phyloP scores from a whole-genome alignment of 306 rosid genomes.

The Clitoria ternatea region DNA sequence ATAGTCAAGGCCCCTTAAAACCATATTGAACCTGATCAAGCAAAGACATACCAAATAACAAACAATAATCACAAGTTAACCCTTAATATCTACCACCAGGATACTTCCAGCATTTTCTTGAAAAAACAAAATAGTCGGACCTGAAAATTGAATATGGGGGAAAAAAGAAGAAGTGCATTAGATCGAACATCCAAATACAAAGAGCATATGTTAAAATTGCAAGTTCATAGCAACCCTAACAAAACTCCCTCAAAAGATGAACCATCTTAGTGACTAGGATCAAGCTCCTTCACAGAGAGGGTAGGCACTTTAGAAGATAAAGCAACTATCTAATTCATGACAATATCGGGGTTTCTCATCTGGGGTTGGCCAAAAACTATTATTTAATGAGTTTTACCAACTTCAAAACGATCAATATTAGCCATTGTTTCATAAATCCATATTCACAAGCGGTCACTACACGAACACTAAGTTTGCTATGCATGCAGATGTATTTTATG shows the following conservation, averaged over 20 bases:
- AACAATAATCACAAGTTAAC: conserved; percentile 18
- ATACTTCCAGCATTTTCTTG: conserved; percentile 99
- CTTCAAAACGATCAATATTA: too few species aligned
- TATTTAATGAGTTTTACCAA: too few species aligned
- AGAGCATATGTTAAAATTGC: background rate
- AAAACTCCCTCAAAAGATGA: background rate
- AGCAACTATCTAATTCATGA: too few species aligned
- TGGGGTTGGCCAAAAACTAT: too few species aligned
- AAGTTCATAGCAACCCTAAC: background rate
- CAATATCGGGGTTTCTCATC: too few species aligned
- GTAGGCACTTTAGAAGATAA: background rate
- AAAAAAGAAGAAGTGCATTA: conserved; percentile 24
- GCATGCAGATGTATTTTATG: background rate
- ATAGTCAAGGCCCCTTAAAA: conserved; percentile 59
- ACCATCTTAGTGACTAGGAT: background rate
- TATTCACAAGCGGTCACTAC: too few species aligned
- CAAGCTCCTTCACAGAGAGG: background rate
- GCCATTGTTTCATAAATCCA: too few species aligned
- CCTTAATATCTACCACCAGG: conserved; percentile 41
- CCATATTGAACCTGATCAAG: conserved; percentile 21
- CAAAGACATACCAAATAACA: conserved; percentile 8
- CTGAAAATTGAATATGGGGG: conserved; percentile 53
- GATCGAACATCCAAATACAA: conserved; percentile 14
- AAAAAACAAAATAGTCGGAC: conserved; percentile 93
- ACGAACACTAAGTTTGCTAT: too few species aligned